A percentile compares a stretch with the other conserved stretches of the same genome.
Evolutionary conservation across 805 yeast genomes (phyloP).

Genomic region (Candida pseudofarinosa): DNA sequence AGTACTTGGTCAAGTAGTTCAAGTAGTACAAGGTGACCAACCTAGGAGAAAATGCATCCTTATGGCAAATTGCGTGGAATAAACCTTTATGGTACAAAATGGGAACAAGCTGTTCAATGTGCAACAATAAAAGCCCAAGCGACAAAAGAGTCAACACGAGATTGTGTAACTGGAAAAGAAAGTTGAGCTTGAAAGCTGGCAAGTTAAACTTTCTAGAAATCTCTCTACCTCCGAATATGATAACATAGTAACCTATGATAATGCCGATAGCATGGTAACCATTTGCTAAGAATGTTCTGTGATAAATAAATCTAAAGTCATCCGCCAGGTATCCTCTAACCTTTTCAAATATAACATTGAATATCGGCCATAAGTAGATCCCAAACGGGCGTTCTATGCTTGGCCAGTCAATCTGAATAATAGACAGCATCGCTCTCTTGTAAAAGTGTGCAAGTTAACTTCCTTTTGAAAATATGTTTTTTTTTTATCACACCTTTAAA

Average conservation of each 20-base stretch:
- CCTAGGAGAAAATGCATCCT: conserved; percentile 76
- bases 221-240: conserved; percentile 67
- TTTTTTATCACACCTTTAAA: background rate
- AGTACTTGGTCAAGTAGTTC: conserved; percentile 84
- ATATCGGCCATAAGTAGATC: conserved; percentile 64
- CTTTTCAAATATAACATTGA: conserved; percentile 44
- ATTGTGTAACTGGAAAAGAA: conserved; percentile 83
- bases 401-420: conserved; percentile 29
- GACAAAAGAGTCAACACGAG: conserved; percentile 68
- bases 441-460: background rate
- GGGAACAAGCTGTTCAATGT: conserved; percentile 84
- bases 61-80: conserved; percentile 77
- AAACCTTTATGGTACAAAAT: conserved; percentile 70
- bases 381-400: conserved; percentile 50
- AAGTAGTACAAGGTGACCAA: conserved; percentile 83
- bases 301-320: conserved; percentile 63
- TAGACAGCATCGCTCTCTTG: conserved; percentile 3
- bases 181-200: conserved; percentile 70
- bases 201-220: conserved; percentile 47
- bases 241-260: conserved; percentile 37
- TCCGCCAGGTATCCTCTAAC: conserved; percentile 56
- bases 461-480: background rate
- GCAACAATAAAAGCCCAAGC: conserved; percentile 57
- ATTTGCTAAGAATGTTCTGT: conserved; percentile 64
- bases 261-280: conserved; percentile 49